These are phyloP conservation scores for Ustilago nuda DNA, from an alignment of 1,284 basidiomycete genomes.

Conservation along the genomic window DNA sequence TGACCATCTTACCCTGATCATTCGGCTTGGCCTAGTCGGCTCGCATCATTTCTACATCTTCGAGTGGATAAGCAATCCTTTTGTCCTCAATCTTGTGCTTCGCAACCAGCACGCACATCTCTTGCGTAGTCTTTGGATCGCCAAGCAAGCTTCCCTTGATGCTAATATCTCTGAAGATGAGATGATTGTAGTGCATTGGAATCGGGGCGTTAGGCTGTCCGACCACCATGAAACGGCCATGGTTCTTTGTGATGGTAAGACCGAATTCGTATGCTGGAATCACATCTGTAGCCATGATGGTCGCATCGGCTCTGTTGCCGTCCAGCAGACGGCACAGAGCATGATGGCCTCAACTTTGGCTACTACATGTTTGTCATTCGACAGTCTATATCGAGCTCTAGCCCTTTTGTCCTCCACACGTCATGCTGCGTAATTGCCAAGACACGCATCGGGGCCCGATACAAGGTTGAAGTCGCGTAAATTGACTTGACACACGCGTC, in stretches of 20 bases:
- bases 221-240: conserved; percentile 51
- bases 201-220: conserved; percentile 51
- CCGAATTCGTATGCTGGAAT: conserved; percentile 34
- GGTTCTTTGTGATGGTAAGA: conserved; percentile 45
- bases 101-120: conserved; percentile 54
- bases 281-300: conserved; percentile 51
- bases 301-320: conserved; percentile 42
- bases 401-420: conserved; percentile 15
- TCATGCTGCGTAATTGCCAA: conserved; percentile 2
- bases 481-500: conserved; percentile 14
- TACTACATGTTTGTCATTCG: conserved; percentile 10
- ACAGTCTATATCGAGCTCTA: background rate
- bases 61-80: conserved; percentile 42
- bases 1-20: conserved; percentile 46
- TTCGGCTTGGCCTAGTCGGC: conserved; percentile 31
- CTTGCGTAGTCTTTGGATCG: conserved; percentile 38
- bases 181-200: conserved; percentile 44
- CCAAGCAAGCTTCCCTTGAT: conserved; percentile 51
- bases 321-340: conserved; percentile 11
- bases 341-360: background rate
- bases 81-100: conserved; percentile 43
- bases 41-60: conserved; percentile 45
- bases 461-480: conserved; percentile 24
- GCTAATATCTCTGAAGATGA: conserved; percentile 56
- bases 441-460: conserved; percentile 5